These are phyloP conservation scores for Colletotrichum neosansevieriae DNA, from an alignment of 2,329 filamentous ascomycete species.

Conservation along the genomic window DNA sequence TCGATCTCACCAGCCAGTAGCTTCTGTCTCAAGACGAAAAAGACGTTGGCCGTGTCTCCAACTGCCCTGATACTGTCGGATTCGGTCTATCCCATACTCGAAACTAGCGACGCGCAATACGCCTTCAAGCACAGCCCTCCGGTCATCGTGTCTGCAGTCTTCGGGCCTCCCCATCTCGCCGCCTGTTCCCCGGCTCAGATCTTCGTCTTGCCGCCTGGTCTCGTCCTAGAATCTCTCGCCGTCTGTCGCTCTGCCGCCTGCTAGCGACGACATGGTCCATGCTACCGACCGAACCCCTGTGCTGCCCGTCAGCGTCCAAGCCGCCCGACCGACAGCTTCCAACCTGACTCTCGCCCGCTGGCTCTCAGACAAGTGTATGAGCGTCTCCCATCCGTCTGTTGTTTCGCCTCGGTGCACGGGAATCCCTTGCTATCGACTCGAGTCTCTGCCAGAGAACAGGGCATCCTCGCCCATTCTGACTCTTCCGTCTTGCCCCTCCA, in stretches of 20 bases:
- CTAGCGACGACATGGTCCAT: constrained; percentile 3
- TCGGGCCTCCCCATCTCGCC: constrained; percentile 28
- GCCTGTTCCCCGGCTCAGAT: neutral
- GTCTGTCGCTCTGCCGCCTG: neutral
- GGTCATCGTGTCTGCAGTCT: constrained; percentile 33
- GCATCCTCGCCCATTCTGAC: constrained; percentile 15
- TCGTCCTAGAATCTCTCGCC: constrained; percentile 2
- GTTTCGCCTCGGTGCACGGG: constrained; percentile 28
- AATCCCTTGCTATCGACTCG: constrained; percentile 16
- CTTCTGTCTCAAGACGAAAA: neutral
- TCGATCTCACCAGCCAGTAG: neutral
- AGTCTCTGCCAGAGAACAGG: neutral
- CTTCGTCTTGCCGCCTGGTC: neutral
- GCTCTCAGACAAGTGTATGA: constrained; percentile 36
- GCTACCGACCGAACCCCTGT: neutral
- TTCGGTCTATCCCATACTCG: constrained; percentile 7
- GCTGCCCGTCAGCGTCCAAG: constrained; percentile 21
- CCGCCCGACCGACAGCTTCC: constrained; percentile 24
- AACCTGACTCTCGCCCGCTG: constrained; percentile 19
- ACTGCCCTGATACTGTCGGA: neutral
- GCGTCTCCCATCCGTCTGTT: constrained; percentile 27
- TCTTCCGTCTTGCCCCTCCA: constrained; percentile 10
- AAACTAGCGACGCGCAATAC: constrained; percentile 32
- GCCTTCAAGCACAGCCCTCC: constrained; percentile 26
- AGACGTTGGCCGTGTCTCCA: neutral